Base-by-base conservation (phyloP, 306 rosid genomes). In the Prinsepia uniflora region DNA sequence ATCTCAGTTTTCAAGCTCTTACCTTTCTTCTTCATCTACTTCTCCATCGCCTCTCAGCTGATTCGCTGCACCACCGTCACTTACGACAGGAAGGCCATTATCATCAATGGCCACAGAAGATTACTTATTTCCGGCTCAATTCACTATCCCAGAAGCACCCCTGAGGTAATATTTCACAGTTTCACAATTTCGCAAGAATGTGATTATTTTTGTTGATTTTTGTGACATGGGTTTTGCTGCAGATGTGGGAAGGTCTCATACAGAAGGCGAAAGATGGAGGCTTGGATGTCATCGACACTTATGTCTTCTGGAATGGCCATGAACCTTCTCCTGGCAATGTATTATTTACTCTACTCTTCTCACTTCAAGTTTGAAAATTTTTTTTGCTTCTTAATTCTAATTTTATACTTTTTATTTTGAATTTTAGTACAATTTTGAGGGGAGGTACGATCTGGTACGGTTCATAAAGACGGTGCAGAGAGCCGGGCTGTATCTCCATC, bases 201-300 rank as follows among this genome's bases (percentile, higher is more conserved):
- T 18, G 20, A 54, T 76, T 79, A 24, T 75, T 49, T 69, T 75
- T 74, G 6, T 6, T n/a, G 0, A 3, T 50, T 24, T 9, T 9
- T 14, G 72, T 52, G 62, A 7, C 11, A 4, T 80, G 77, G 75
- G 80, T 42, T 79, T 34, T 75, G 63, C n/a, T 84, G 56, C 74
- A 94, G 99, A 91, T 91, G 99, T 94, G 99, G 99, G 99, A 87
- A 76, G 95, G 86, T 84, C 96, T 94, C 63, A 79, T 94, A 74
- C 76, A 45, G 86, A 93, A 90, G 72, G 98, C 92, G 22, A 90
- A 90, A 86, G 89, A 93, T 54, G 98, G 98, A 61, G 99, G 97
- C 54, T 76, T 94, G 68, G 96, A 94, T 82, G 92, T 82, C 56
- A 86, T 94, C 7, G 99, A 94, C 74, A 94, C 99, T 65, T 94